Base-by-base conservation (phyloP, 441 rosid genomes). In the Hura crepitans region DNA sequence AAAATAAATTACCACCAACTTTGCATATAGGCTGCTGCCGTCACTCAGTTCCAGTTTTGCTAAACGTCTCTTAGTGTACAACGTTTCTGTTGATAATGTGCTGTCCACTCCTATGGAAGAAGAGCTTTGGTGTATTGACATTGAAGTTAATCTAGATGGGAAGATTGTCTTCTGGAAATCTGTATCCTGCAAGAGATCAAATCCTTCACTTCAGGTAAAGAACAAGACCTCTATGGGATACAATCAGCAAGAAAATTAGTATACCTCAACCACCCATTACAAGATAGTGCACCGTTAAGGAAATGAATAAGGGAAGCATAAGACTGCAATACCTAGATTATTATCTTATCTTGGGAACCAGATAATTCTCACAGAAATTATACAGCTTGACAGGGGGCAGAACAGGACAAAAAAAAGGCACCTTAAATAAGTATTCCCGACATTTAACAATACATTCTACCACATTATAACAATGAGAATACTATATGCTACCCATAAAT, bases 21-120 rank as follows among this genome's bases (percentile, higher is more conserved):
- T 92, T 45, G 94, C 87, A 67, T 79, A 90, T 27, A 94, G 73
- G 74, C 69, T 83, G 65, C 78, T 85, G 51, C 97, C 97, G 80
- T 90, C 89, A 72, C 84, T 85, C 78, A 90, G 84, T 68, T 83
- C 97, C 78, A 92, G 83, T 86, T 90, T 86, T 2, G 85, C 90
- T 55, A 87, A 82, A 62, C 81, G 84, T 55, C 87, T 88, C 53
- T 70, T 73, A 79, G 69, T 54, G 63, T 75, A 82, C 73, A 77
- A 81, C 14, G 84, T 71, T 57, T 83, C 73, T 14, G 74, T 47
- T 42, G 92, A 80, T 71, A 81, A 73, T 50, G 70, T 67, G 77
- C 74, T 78, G 64, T 84, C 86, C 66, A 63, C 77, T 62, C 62
- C 83, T 18, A 70, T 68, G 72, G 86, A 72, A 30, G 84, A 79